A percentile compares a stretch with the other conserved stretches of the same genome.
Evolutionary conservation across 352 stramenopile genomes (phyloP).

Genomic region (Hyaloperonospora brassicae): DNA sequence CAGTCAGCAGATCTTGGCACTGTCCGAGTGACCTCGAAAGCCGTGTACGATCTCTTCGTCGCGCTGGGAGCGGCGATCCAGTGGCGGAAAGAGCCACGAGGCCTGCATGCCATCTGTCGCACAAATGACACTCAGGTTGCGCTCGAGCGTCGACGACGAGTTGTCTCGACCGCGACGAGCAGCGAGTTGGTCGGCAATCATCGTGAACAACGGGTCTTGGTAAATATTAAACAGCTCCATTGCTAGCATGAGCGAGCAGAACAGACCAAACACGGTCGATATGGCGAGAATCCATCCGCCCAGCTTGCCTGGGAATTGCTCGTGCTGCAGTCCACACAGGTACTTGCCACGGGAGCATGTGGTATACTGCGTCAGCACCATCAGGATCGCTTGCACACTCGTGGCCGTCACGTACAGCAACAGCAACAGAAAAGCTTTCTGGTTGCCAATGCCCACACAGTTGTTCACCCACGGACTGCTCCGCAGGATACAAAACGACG

Average conservation of each 20-base stretch:
- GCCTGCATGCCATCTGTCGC: constrained; percentile 56
- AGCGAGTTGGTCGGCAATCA: constrained; percentile 51
- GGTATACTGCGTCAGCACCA: constrained; percentile 46
- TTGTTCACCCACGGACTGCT: constrained; percentile 83
- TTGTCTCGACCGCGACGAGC: constrained; percentile 48
- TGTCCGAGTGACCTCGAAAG: constrained; percentile 26
- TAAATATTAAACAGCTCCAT: constrained; percentile 80
- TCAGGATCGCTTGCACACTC: constrained; percentile 43
- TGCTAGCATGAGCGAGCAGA: constrained; percentile 63
- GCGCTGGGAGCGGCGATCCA: constrained; percentile 33
- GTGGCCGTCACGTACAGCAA: constrained; percentile 65
- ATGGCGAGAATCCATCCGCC: constrained; percentile 61
- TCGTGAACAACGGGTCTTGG: constrained; percentile 41
- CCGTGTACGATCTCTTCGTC: constrained; percentile 61
- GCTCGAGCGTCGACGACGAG: constrained; percentile 50
- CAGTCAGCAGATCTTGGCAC: constrained; percentile 26
- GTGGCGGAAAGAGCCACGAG: constrained; percentile 56
- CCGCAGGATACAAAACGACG: not conserved
- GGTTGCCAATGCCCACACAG: constrained; percentile 75
- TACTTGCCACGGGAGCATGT: constrained; percentile 35
- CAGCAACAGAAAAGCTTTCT: constrained; percentile 74
- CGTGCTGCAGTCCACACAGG: constrained; percentile 50
- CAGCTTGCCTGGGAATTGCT: constrained; percentile 49
- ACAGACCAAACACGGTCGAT: constrained; percentile 62
- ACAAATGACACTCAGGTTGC: constrained; percentile 69